Evolutionary conservation across 768 basidiomycete species (phyloP).

Genomic region (Trametes cubensis): DNA sequence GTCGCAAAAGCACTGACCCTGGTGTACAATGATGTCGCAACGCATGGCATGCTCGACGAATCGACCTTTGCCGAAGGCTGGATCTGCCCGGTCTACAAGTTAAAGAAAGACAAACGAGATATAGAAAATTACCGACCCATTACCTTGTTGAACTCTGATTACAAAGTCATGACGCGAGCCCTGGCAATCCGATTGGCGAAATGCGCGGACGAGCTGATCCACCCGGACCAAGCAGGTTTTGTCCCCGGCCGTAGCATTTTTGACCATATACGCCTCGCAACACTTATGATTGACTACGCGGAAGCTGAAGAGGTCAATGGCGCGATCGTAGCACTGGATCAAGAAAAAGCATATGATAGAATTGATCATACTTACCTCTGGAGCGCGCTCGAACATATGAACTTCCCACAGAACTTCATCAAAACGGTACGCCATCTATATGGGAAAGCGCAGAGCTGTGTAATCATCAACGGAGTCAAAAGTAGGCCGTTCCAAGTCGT

Average conservation of each 20-base stretch:
- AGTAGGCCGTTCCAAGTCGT: constrained; percentile 13
- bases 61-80: not conserved
- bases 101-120: not conserved
- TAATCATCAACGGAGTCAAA: constrained; percentile 38
- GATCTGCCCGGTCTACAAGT: constrained; percentile 10
- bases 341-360: constrained; percentile 29
- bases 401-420: constrained; percentile 21
- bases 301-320: constrained; percentile 22
- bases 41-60: not conserved
- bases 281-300: constrained; percentile 24
- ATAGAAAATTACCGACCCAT: constrained; percentile 26
- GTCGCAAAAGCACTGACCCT: not conserved
- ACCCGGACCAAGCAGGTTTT: constrained; percentile 44
- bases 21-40: constrained; percentile 7
- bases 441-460: constrained; percentile 29
- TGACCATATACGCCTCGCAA: constrained; percentile 35
- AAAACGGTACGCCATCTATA: constrained; percentile 36
- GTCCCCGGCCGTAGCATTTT: constrained; percentile 36
- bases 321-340: constrained; percentile 20
- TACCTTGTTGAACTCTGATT: constrained; percentile 36
- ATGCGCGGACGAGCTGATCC: constrained; percentile 28
- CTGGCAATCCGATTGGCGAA: constrained; percentile 26
- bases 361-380: constrained; percentile 24
- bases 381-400: constrained; percentile 8
- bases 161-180: constrained; percentile 36